A percentile compares a stretch with the other conserved stretches of the same genome.
These are phyloP conservation scores for Cudoniella acicularis DNA, from an alignment of 495 filamentous ascomycete species.

Conservation along the genomic window DNA sequence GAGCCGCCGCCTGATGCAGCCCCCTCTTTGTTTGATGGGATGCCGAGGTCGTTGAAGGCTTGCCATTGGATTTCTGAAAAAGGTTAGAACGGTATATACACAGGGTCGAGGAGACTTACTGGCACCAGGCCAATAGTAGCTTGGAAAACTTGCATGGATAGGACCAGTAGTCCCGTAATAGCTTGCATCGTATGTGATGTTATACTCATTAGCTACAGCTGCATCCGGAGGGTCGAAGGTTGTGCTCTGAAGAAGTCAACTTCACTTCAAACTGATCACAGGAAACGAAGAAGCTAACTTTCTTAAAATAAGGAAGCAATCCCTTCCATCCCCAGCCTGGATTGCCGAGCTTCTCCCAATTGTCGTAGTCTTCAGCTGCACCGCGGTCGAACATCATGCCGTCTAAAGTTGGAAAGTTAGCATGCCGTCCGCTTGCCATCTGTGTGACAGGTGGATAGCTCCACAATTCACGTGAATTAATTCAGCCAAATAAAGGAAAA, in stretches of 20 bases:
- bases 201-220: constrained; percentile 16
- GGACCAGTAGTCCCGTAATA: background rate
- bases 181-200: constrained; percentile 21
- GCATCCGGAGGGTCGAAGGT: constrained; percentile 25
- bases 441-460: no score
- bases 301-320: constrained; percentile 27
- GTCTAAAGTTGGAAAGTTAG: constrained; percentile 55
- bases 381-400: constrained; percentile 42
- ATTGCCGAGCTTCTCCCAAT: constrained; percentile 35
- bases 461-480: no score
- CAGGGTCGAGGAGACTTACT: background rate
- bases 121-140: constrained; percentile 8
- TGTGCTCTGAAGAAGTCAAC: background rate
- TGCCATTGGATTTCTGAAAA: background rate
- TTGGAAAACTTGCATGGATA: constrained; percentile 21
- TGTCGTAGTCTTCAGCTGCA: constrained; percentile 13
- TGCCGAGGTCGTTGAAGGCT: background rate
- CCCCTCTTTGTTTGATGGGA: background rate
- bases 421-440: no score
- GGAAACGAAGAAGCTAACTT: constrained; percentile 5
- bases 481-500: no score
- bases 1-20: background rate
- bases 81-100: background rate
- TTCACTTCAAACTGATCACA: background rate
- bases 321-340: constrained; percentile 37